Evolutionary conservation across 2,329 filamentous ascomycete genomes (phyloP), one percentile per base, ranked within the genome.

Genomic region (Aaosphaeria arxii): DNA sequence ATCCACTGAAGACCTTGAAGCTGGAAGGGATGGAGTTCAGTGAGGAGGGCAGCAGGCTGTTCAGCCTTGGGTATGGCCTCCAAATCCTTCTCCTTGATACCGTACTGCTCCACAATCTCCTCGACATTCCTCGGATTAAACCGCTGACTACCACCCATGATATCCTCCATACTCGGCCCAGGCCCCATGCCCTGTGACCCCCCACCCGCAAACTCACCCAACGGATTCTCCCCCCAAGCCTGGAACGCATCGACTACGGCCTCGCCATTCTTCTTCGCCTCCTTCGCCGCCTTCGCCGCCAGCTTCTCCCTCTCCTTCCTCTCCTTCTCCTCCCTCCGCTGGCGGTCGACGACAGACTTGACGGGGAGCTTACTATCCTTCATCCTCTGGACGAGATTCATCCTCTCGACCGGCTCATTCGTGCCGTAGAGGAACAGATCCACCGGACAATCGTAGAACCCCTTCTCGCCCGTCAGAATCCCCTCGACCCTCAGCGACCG

Each of bases 1-100:
- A 96, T 82, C 91, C 91, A 96, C 11, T 85, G 83, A 36, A 96
- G 74, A 5, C 89, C 90, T 75, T 92, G 75, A 32, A 72, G 54
- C 62, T 96, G 91, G 68, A 95, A 94, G 1, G 89, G 86, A 49
- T 95, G 77, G 43, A 96, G 74, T 36, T 80, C 73, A 0, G 89
- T 87, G 28, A 78, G 73, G 39, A 96, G 73, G 5, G 75, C 72
- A 5, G 73, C 59, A 0, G 91, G 91, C 55, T 90, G 87, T 4
- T 80, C 69, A 2, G 86, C 88, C 75, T 82, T 82, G 0, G 88
- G 86, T 83, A 95, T 83, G 40, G 82, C 80, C 5, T 81, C 79
- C 45, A 96, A 72, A 11, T 85, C 76, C 1, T 84, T 78, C 70
- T 95, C 89, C 35, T 84, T 81, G 57, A 85, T 78, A 1, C 87